Evolutionary conservation across 106 monocot genomes (phyloP).

Genomic region (Acanthochlamys bracteata): DNA sequence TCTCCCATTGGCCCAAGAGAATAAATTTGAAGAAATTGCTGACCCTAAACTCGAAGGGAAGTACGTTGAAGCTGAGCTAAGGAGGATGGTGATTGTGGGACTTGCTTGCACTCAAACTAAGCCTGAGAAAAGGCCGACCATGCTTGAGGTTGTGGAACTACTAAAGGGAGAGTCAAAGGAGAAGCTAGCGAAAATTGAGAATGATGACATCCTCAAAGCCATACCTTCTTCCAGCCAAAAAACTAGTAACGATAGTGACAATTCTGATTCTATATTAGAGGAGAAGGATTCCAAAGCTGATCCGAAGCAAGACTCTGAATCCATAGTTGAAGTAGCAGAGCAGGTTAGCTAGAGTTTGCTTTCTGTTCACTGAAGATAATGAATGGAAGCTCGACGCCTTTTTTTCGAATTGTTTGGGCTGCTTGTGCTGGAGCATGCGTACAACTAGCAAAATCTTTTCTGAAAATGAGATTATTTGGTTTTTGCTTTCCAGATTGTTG

Average conservation of each 20-base stretch:
- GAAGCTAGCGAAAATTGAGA: slow-evolving; percentile 17
- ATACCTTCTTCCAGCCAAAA: slow-evolving; percentile 1
- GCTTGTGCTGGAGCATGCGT: no score
- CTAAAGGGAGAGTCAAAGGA: slow-evolving; percentile 32
- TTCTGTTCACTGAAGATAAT: no score
- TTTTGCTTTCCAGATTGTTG: no score
- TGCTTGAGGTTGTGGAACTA: slow-evolving; percentile 23
- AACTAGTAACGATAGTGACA: slow-evolving; percentile 8
- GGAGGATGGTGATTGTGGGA: slow-evolving; percentile 28
- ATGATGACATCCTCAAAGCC: slow-evolving; percentile 19
- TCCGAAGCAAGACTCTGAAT: slow-evolving; percentile 1
- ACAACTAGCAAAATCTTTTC: no score
- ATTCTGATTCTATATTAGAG: slow-evolving; percentile 11
- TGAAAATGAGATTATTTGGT: no score
- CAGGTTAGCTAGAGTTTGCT: neutral
- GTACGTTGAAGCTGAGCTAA: slow-evolving; percentile 25
- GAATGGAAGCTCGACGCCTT: no score
- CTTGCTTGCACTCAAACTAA: slow-evolving; percentile 21
- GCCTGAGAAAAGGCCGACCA: slow-evolving; percentile 27
- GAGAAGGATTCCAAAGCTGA: slow-evolving; percentile 2
- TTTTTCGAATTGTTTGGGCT: no score
- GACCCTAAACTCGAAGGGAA: slow-evolving; percentile 27
- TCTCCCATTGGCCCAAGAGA: slow-evolving; percentile 24
- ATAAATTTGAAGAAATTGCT: slow-evolving; percentile 20
- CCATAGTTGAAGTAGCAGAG: slow-evolving; percentile 3